These are phyloP conservation scores for Zostera marina DNA, from an alignment of 116 monocot species.

Conservation along the genomic window DNA sequence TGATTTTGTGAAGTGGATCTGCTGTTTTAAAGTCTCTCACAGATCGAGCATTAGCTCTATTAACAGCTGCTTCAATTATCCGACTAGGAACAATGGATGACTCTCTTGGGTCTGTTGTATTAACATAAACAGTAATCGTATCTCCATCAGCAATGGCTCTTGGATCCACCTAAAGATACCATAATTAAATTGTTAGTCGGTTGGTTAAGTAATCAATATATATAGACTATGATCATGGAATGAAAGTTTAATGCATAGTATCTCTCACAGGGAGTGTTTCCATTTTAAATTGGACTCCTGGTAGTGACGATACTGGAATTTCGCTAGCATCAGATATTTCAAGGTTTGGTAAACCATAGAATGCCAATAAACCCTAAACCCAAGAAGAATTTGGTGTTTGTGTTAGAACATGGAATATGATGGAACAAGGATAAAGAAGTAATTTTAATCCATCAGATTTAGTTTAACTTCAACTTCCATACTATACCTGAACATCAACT, in stretches of 20 bases:
- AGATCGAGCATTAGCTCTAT: constrained; percentile 40
- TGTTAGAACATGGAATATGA: too few relatives aligned
- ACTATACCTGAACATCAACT: too few relatives aligned
- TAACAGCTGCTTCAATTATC: constrained; percentile 34
- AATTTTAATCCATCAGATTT: too few relatives aligned
- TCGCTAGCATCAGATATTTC: neutral
- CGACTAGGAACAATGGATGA: constrained; percentile 32
- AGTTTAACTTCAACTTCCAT: too few relatives aligned
- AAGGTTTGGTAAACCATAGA: constrained; percentile 54
- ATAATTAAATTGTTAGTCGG: too few relatives aligned
- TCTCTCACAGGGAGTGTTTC: constrained; percentile 76
- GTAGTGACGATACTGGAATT: constrained; percentile 22
- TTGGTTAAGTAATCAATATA: too few relatives aligned
- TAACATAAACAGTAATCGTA: constrained; percentile 65
- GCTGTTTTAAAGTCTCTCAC: constrained; percentile 41
- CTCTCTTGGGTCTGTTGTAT: constrained; percentile 38
- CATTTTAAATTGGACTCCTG: constrained; percentile 54
- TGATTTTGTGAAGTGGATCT: constrained; percentile 51
- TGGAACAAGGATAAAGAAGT: too few relatives aligned
- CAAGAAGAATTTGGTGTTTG: neutral
- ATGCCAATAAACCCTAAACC: constrained; percentile 71
- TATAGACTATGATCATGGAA: too few relatives aligned
- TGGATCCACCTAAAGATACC: constrained; percentile 27
- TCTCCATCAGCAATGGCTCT: constrained; percentile 64
- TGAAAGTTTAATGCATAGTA: neutral